Evolutionary conservation across 768 basidiomycete species (phyloP).

Genomic region (Leucocoprinus sp.): DNA sequence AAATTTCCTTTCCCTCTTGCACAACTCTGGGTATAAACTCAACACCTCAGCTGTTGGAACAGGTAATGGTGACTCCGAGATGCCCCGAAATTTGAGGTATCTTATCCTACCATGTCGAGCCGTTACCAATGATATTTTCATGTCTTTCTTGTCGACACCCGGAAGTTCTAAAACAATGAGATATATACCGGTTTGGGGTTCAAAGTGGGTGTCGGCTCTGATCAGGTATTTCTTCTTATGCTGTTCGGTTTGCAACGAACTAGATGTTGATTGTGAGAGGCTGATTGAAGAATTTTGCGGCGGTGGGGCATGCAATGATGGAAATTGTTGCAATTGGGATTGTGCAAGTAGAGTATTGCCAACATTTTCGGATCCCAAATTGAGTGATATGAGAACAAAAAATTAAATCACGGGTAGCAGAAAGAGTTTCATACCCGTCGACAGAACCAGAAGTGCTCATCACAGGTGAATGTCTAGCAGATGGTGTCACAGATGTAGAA

Average conservation of each 20-base stretch:
- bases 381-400: not conserved
- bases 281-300: conserved; percentile 11
- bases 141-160: conserved; percentile 49
- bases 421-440: conserved; percentile 10
- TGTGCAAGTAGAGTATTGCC: conserved; percentile 18
- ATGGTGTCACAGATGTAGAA: not conserved
- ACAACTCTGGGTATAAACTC: conserved; percentile 13
- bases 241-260: not conserved
- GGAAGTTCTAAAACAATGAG: conserved; percentile 63
- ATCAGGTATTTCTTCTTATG: conserved; percentile 30
- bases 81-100: conserved; percentile 51
- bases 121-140: conserved; percentile 52
- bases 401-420: too few species aligned
- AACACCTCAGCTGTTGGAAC: conserved; percentile 12
- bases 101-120: conserved; percentile 54
- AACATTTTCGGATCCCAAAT: not conserved
- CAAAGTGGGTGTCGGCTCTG: conserved; percentile 56
- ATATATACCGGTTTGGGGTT: conserved; percentile 39
- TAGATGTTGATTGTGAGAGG: conserved; percentile 14
- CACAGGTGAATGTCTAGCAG: conserved; percentile 6
- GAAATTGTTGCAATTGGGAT: conserved; percentile 6
- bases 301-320: conserved; percentile 12
- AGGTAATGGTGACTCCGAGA: conserved; percentile 32
- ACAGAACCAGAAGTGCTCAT: conserved; percentile 6
- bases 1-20: conserved; percentile 19